Evolutionary conservation across 495 filamentous ascomycete genomes (phyloP).

Genomic region (Pyronema omphalodes): DNA sequence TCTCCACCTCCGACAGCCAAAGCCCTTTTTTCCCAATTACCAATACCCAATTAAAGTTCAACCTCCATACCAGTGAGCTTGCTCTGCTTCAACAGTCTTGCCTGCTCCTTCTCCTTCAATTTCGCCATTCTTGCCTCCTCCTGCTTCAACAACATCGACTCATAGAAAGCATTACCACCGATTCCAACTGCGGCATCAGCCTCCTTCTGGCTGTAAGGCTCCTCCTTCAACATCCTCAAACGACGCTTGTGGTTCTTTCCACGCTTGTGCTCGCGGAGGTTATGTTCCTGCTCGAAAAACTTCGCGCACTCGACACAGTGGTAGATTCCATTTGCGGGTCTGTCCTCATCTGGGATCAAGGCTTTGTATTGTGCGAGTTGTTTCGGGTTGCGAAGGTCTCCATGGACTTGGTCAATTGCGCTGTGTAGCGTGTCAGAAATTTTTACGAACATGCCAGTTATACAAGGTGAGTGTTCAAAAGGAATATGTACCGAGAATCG

Average conservation of each 20-base stretch:
- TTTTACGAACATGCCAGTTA: not conserved
- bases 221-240: conserved; percentile 64
- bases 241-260: conserved; percentile 86
- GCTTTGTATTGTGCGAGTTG: conserved; percentile 63
- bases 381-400: conserved; percentile 53
- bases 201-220: conserved; percentile 69
- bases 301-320: conserved; percentile 93
- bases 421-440: conserved; percentile 26
- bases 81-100: conserved; percentile 3
- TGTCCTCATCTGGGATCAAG: conserved; percentile 63
- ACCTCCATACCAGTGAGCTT: not conserved
- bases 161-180: conserved; percentile 17
- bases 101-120: not conserved
- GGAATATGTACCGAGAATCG: conserved; percentile 33
- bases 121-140: conserved; percentile 20
- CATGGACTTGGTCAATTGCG: conserved; percentile 75
- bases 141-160: conserved; percentile 11
- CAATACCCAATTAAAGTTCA: not conserved
- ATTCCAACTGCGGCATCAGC: conserved; percentile 66
- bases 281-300: conserved; percentile 80
- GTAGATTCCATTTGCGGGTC: conserved; percentile 61
- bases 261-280: conserved; percentile 53
- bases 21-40: too few relatives aligned
- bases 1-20: too few relatives aligned
- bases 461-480: not conserved